Evolutionary conservation across 1,284 basidiomycete species (phyloP).

Genomic region (Cutaneotrichosporon cavernicola): DNA sequence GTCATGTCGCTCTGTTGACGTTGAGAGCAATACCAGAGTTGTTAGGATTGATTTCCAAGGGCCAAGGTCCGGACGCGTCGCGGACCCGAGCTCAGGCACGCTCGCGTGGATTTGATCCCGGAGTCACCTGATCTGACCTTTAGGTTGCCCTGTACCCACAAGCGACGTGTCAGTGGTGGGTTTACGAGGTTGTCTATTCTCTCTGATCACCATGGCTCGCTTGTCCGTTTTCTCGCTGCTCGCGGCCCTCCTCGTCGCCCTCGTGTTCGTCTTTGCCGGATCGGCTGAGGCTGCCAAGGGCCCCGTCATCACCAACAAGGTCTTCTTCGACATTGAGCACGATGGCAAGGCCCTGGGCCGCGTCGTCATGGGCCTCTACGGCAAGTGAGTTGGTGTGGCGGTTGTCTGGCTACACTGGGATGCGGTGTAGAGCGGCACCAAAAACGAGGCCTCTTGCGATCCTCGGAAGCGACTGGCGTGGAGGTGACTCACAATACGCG

Average conservation of each 20-base stretch:
- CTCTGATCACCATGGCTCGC: conserved; percentile 53
- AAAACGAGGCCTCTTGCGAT: background rate
- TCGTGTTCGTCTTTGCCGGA: conserved; percentile 53
- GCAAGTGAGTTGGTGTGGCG: conserved; percentile 57
- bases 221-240: conserved; percentile 65
- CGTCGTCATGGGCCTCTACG: conserved; percentile 79
- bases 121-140: background rate
- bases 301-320: conserved; percentile 80
- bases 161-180: background rate
- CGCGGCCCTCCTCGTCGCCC: conserved; percentile 64
- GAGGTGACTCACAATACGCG: background rate
- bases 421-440: background rate
- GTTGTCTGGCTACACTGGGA: background rate
- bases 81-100: background rate
- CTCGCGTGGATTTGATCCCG: background rate
- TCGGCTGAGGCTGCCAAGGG: conserved; percentile 50
- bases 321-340: conserved; percentile 91
- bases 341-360: conserved; percentile 78
- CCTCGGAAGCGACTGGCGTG: background rate
- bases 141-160: background rate
- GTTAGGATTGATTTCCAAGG: background rate
- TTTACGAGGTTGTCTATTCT: background rate
- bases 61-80: conserved; percentile 2
- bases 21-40: background rate
- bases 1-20: conserved; percentile 56